Conservation (phyloP, 345 rosid species). For the Populus deltoides region DNA sequence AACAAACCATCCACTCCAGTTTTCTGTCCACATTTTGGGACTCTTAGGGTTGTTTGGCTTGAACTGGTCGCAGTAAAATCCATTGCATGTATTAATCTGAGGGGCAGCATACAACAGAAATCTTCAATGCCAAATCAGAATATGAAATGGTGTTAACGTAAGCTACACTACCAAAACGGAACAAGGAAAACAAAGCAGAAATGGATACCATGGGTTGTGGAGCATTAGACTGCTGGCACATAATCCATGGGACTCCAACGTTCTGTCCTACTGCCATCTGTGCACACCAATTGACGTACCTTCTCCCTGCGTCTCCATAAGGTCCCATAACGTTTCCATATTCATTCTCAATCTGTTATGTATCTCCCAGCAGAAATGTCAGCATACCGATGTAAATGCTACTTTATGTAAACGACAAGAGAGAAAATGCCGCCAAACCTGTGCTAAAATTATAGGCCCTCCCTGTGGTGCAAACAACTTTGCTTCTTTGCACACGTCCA, state of each 20-base stretch:
- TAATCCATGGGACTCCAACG: slow-evolving; percentile 77
- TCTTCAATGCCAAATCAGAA: too few relatives aligned
- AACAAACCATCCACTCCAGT: too few relatives aligned
- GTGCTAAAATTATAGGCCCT: slow-evolving; percentile 69
- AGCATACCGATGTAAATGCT: background rate
- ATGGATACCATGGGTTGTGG: slow-evolving; percentile 47
- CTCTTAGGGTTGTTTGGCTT: too few relatives aligned
- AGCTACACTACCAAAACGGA: too few relatives aligned
- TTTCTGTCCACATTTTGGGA: too few relatives aligned
- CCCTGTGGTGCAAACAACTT: slow-evolving; percentile 75
- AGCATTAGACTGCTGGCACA: slow-evolving; percentile 69
- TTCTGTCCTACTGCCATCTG: slow-evolving; percentile 53
- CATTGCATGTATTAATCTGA: slow-evolving; percentile 16
- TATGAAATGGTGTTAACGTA: too few relatives aligned
- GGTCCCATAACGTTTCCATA: slow-evolving; percentile 53
- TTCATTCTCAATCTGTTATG: slow-evolving; percentile 35
- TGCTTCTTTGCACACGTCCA: slow-evolving; percentile 54
- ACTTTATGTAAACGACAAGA: background rate
- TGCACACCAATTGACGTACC: slow-evolving; percentile 64
- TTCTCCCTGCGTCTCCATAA: slow-evolving; percentile 52
- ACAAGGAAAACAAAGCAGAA: background rate
- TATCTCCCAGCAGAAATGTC: slow-evolving; percentile 18
- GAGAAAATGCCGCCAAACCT: slow-evolving; percentile 28
- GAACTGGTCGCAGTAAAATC: too few relatives aligned
- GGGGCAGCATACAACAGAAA: slow-evolving; percentile 18